These are phyloP conservation scores for Xylaria sp. DNA, from an alignment of 2,329 filamentous ascomycete genomes.

Conservation along the genomic window DNA sequence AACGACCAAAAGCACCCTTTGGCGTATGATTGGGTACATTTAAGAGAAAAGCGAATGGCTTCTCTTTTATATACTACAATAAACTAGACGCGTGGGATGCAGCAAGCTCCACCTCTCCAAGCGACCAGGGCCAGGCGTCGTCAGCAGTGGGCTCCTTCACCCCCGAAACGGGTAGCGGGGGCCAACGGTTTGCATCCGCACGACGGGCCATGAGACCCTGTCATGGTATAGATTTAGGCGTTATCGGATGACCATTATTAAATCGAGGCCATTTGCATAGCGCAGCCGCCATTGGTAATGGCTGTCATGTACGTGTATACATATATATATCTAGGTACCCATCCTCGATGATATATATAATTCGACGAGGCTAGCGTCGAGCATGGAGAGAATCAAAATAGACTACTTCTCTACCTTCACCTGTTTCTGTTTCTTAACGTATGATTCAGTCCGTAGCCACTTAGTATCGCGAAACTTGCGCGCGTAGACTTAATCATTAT, in stretches of 20 bases:
- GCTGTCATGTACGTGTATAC: constrained; percentile 7
- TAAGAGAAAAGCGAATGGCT: constrained; percentile 1
- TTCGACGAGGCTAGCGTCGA: not conserved
- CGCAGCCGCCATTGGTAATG: constrained; percentile 9
- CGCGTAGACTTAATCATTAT: too few relatives aligned
- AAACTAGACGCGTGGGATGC: not conserved
- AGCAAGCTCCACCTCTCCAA: constrained; percentile 26
- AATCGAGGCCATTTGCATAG: constrained; percentile 18
- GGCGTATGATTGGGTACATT: constrained; percentile 21
- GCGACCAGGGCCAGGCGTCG: constrained; percentile 29
- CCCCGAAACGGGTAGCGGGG: constrained; percentile 1
- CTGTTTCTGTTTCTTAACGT: not conserved
- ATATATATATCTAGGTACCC: not conserved
- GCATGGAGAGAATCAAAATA: constrained; percentile 13
- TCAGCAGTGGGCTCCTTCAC: constrained; percentile 23
- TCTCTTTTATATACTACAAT: constrained; percentile 18
- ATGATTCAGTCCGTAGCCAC: not conserved
- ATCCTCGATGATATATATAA: constrained; percentile 12
- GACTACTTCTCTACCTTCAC: constrained; percentile 4
- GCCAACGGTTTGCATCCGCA: constrained; percentile 15
- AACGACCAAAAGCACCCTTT: constrained; percentile 41
- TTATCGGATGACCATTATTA: constrained; percentile 10
- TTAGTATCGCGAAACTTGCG: not conserved
- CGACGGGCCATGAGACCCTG: constrained; percentile 5
- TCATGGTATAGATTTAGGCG: constrained; percentile 6